Base-by-base conservation (phyloP, 768 basidiomycete genomes). In the Pleurotus eryngii region DNA sequence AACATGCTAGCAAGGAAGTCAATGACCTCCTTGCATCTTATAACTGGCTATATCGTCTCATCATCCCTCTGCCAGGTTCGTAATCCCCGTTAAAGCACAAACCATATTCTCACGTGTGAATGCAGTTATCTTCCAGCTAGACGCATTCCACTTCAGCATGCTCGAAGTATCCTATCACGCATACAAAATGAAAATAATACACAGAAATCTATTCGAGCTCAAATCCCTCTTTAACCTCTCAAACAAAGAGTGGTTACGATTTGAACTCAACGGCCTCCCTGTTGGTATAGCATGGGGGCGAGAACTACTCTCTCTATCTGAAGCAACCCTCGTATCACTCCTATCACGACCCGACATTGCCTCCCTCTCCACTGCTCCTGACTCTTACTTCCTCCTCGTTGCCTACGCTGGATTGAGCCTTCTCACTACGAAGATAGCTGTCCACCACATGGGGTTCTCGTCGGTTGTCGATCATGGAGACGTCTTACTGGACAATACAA, bases 371-470 rank as follows among this genome's bases (percentile, higher is more conserved):
- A 63, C 76, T 1, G 74, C 76, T 5, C 76, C 76, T 1, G 77
- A 77, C 59, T 63, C 64, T 38, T 55, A 76, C 26, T 79, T 73
- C 47, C 46, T 56, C 47, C 54, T 57, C 38, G 49, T 60, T 46
- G 66, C 72, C 0, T 76, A 79, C 51, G 74, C 79, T 42, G 74
- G 79, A 5, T 68, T 76, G 1, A 79, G 71, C 49, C 58, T 81
- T 51, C 70, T 80, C 49, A 65, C 76, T 9, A 69, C 72, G 39
- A 81, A 79, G 61, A 77, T 78, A 63, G 70, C 65, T 43, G 66
- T 76, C 20, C 58, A 69, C 18, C 73, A 79, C 57, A 65, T 70
- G 22, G 60, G 61, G 0, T 67, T 68, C 5, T 64, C 68, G 38
- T 70, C 70, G 14, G 63, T 78, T 38, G 67, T 70, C 0, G 75